A percentile compares a stretch with the other conserved stretches of the same genome.
These are phyloP conservation scores for Penicillium coprophilum DNA, from an alignment of 495 filamentous ascomycete genomes.

Conservation along the genomic window DNA sequence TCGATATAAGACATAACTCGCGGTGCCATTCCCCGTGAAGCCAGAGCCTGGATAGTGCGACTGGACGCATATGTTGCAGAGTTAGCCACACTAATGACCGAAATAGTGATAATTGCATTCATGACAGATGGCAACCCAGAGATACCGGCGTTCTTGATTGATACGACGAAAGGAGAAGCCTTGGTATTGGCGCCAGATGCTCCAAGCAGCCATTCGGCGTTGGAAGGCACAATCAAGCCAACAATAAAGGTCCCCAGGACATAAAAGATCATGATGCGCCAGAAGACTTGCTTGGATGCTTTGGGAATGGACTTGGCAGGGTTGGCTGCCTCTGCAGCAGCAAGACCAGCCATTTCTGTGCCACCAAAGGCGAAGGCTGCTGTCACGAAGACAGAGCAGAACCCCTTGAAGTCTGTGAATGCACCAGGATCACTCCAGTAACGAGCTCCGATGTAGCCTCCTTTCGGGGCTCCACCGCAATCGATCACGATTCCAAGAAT, in stretches of 20 bases:
- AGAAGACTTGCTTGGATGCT: slow-evolving; percentile 73
- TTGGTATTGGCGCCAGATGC: slow-evolving; percentile 48
- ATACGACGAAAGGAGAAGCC: slow-evolving; percentile 73
- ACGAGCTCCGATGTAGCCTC: slow-evolving; percentile 58
- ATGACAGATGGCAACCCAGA: slow-evolving; percentile 66
- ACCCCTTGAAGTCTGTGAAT: slow-evolving; percentile 67
- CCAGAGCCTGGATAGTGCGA: slow-evolving; percentile 63
- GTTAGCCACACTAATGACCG: slow-evolving; percentile 65
- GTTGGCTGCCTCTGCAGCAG: slow-evolving; percentile 67
- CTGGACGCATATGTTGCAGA: slow-evolving; percentile 62
- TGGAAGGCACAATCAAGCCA: slow-evolving; percentile 64
- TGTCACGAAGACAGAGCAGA: slow-evolving; percentile 72
- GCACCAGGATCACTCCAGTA: slow-evolving; percentile 71
- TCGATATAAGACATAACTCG: slow-evolving; percentile 57
- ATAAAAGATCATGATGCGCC: slow-evolving; percentile 76
- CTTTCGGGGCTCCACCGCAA: slow-evolving; percentile 59
- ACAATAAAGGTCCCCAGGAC: slow-evolving; percentile 71
- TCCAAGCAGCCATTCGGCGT: slow-evolving; percentile 47
- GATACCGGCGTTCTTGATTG: slow-evolving; percentile 66
- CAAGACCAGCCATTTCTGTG: slow-evolving; percentile 71
- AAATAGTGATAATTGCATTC: slow-evolving; percentile 71
- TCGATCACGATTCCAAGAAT: slow-evolving; percentile 70
- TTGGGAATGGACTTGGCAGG: slow-evolving; percentile 63
- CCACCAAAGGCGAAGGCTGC: slow-evolving; percentile 73
- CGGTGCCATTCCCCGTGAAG: slow-evolving; percentile 57